Evolutionary conservation across 2,329 filamentous ascomycete species (phyloP).

Genomic region (Aspergillus melleus): DNA sequence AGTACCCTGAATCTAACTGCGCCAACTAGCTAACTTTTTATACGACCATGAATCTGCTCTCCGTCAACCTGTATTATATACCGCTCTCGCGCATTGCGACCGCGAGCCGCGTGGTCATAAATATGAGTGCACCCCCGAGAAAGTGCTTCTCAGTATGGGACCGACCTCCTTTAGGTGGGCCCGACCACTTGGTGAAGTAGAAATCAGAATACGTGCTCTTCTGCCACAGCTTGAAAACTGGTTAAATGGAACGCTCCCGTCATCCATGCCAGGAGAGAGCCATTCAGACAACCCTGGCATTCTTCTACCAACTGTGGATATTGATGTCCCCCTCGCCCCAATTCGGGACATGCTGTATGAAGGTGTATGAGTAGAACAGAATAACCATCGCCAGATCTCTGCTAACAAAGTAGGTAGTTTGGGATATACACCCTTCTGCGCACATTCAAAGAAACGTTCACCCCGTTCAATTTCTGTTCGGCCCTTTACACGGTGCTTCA

Average conservation of each 20-base stretch:
- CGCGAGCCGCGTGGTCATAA: not conserved
- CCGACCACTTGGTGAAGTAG: not conserved
- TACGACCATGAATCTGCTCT: not conserved
- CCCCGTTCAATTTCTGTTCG: slow-evolving; percentile 5
- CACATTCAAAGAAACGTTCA: slow-evolving; percentile 7
- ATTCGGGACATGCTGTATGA: slow-evolving; percentile 10
- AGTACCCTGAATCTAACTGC: not conserved
- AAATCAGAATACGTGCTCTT: slow-evolving; percentile 8
- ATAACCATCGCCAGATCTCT: not conserved
- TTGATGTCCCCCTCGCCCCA: slow-evolving; percentile 7
- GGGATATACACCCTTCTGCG: slow-evolving; percentile 9
- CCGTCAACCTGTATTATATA: not conserved
- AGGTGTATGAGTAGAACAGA: slow-evolving; percentile 7
- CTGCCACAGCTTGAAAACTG: slow-evolving; percentile 7
- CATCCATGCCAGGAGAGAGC: not conserved
- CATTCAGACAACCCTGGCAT: slow-evolving; percentile 2
- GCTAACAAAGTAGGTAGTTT: slow-evolving; percentile 6
- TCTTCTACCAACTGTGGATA: slow-evolving; percentile 3
- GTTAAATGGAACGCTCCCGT: slow-evolving; percentile 7
- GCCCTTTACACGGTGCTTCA: slow-evolving; percentile 7
- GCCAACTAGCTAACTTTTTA: not conserved
- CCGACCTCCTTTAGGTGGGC: too few relatives aligned
- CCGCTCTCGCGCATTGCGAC: not conserved
- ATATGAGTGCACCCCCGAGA: too few relatives aligned
- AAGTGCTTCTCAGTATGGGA: too few relatives aligned